Percentiles rank a stretch among this genome's conserved stretches.
Evolutionary conservation across 495 filamentous ascomycete genomes (phyloP).

Genomic region (Penicillium taxi): DNA sequence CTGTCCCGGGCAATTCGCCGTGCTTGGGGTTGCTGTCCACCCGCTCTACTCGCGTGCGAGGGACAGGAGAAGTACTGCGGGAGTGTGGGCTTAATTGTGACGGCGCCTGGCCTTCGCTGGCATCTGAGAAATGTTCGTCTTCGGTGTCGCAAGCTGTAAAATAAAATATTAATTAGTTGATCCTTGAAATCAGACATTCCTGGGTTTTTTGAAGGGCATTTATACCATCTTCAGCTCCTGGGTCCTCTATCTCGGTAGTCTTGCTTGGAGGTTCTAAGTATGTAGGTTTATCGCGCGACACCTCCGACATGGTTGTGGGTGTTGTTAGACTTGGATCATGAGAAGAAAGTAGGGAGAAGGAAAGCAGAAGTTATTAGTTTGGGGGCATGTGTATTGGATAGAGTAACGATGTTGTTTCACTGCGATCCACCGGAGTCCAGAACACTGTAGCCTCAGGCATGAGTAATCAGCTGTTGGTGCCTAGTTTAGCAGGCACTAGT

Average conservation of each 20-base stretch:
- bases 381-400: constrained; percentile 13
- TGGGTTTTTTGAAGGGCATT: constrained; percentile 2
- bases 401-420: constrained; percentile 25
- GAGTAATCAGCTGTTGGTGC: neutral
- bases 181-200: constrained; percentile 4
- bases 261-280: constrained; percentile 58
- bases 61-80: constrained; percentile 47
- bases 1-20: constrained; percentile 56
- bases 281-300: constrained; percentile 29
- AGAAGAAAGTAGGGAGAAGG: constrained; percentile 8
- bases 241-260: constrained; percentile 59
- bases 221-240: constrained; percentile 78
- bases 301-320: constrained; percentile 34
- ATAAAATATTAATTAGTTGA: neutral
- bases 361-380: constrained; percentile 9
- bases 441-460: constrained; percentile 27
- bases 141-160: constrained; percentile 54
- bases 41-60: constrained; percentile 54
- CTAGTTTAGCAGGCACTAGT: constrained; percentile 6
- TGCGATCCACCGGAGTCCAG: constrained; percentile 36
- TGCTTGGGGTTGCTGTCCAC: constrained; percentile 49
- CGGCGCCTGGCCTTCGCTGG: constrained; percentile 56
- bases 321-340: constrained; percentile 14
- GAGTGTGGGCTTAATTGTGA: constrained; percentile 27
- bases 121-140: constrained; percentile 88